These are phyloP conservation scores for Neurospora discreta DNA, from an alignment of 495 filamentous ascomycete genomes.

Conservation along the genomic window DNA sequence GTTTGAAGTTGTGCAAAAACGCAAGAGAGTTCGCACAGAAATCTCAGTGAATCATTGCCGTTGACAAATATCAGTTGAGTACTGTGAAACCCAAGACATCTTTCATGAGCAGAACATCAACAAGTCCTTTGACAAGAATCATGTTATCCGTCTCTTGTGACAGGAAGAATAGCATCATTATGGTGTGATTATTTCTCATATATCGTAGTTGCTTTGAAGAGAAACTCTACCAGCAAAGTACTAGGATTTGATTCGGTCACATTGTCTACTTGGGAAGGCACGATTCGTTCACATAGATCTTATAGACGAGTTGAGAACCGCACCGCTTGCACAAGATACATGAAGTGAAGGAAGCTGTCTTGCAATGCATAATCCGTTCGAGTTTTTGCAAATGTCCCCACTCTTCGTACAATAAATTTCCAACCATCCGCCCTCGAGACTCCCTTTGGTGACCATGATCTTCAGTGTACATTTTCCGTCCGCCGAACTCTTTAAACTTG, in stretches of 20 bases:
- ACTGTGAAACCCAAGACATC: neutral
- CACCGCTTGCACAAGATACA: neutral
- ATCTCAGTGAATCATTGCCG: neutral
- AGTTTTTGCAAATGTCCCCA: neutral
- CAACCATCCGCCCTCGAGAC: neutral
- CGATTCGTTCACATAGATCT: neutral
- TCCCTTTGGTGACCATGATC: neutral
- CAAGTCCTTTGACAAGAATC: neutral
- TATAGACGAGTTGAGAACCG: neutral
- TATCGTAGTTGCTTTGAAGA: neutral
- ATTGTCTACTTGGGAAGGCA: neutral
- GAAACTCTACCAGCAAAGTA: neutral
- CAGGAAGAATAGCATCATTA: neutral
- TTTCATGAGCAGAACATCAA: neutral
- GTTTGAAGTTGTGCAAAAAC: neutral
- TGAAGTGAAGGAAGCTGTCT: neutral
- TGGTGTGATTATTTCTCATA: neutral
- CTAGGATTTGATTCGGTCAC: neutral
- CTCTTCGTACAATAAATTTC: neutral
- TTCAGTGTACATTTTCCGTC: neutral
- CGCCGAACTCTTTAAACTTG: neutral
- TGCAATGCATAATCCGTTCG: neutral
- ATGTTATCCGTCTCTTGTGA: neutral
- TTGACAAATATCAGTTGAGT: neutral
- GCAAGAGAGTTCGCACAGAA: neutral